Percentiles rank a stretch among this genome's conserved stretches.
Conservation (phyloP, 2,329 filamentous ascomycete genomes). For the Venturia asperata region DNA sequence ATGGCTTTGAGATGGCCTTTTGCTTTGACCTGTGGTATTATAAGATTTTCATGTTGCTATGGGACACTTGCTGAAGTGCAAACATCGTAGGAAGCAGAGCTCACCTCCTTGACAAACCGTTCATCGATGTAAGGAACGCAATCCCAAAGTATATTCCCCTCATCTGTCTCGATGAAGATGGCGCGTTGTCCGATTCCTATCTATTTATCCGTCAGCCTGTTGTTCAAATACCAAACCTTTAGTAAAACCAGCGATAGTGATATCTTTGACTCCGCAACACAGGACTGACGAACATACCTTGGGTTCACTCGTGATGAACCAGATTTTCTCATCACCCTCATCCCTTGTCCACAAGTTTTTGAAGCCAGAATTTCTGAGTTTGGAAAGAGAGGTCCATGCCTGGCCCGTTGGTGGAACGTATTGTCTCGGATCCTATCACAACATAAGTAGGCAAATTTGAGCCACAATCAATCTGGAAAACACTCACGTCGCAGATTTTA, state of each 20-base stretch:
- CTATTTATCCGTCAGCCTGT: conserved; percentile 39
- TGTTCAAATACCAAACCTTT: too few relatives aligned
- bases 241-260: too few relatives aligned
- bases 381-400: conserved; percentile 53
- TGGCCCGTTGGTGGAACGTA: conserved; percentile 60
- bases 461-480: not conserved
- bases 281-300: conserved; percentile 27
- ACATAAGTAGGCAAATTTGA: too few relatives aligned
- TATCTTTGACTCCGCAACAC: too few relatives aligned
- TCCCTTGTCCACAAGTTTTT: conserved; percentile 30
- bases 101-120: conserved; percentile 44
- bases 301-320: conserved; percentile 39
- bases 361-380: conserved; percentile 3
- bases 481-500: conserved; percentile 61
- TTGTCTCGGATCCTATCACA: conserved; percentile 53
- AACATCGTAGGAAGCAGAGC: conserved; percentile 22
- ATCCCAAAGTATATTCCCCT: conserved; percentile 75
- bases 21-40: conserved; percentile 40
- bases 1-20: conserved; percentile 65
- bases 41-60: not conserved
- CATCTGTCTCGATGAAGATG: conserved; percentile 57
- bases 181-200: conserved; percentile 70
- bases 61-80: not conserved
- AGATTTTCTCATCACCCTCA: conserved; percentile 38
- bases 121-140: conserved; percentile 63